These are phyloP conservation scores for Salmacisia buchloeana DNA, from an alignment of 1,284 basidiomycete species.

Conservation along the genomic window DNA sequence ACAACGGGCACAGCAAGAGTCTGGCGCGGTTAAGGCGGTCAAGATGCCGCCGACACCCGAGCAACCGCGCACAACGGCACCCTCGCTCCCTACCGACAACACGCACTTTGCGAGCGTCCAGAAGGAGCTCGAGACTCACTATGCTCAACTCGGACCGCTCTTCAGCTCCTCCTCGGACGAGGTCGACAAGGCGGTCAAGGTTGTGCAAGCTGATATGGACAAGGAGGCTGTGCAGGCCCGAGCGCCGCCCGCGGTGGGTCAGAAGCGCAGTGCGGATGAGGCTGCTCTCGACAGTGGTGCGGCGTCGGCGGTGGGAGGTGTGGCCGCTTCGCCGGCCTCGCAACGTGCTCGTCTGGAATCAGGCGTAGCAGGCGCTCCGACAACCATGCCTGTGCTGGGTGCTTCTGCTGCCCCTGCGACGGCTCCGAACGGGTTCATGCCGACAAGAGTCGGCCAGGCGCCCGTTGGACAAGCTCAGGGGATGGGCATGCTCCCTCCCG, in stretches of 20 bases:
- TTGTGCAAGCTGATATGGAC: background rate
- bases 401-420: too few species aligned
- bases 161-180: background rate
- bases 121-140: too few species aligned
- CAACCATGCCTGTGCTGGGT: background rate
- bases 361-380: background rate
- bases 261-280: constrained; percentile 2
- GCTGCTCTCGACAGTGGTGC: background rate
- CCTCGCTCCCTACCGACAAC: too few species aligned
- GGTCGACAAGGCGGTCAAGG: background rate
- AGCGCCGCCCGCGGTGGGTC: background rate
- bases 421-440: too few species aligned
- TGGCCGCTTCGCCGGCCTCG: background rate
- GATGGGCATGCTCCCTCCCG: constrained; percentile 1
- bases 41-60: background rate
- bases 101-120: too few species aligned
- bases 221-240: background rate
- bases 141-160: background rate
- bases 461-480: background rate
- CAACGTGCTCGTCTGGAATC: background rate
- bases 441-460: too few species aligned
- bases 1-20: background rate
- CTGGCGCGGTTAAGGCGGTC: background rate
- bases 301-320: background rate
- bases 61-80: too few species aligned